Evolutionary conservation across 2,329 filamentous ascomycete species (phyloP), one percentile per base, ranked within the genome.

Genomic region (Xylariaceae sp.): DNA sequence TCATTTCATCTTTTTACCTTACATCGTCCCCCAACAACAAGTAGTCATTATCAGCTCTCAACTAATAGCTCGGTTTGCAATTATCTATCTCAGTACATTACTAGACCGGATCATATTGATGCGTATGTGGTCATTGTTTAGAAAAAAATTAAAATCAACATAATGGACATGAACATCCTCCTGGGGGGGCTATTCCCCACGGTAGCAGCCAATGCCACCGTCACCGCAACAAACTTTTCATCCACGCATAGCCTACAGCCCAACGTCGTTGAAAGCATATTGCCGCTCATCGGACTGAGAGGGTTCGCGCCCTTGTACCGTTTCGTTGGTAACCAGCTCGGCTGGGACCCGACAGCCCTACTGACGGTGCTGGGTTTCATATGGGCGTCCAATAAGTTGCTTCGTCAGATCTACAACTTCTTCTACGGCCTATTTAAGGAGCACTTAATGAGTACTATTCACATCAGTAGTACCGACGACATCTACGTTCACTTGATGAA

Each of bases 401-500:
- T 65, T 45, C 62, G 64, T n/a, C 74, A 76, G 47, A 40, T 74
- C 3, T 75, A 69, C 61, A 30, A 49, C 7, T 62, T 68, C 1
- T 35, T 73, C 0, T 74, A 75, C 39, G 55, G 62, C 9, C 50
- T 80, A 13, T 57, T 81, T 23, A 68, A 69, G n/a, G 66, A 68
- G 6, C 73, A 82, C 58, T 73, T 83, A 49, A 81, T 77, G 68
- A 76, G 78, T 45, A 76, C 73, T 56, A 74, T 87, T 50, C 77
- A 77, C 44, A 73, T 87, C 41, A 75, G 72, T 52, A 79, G 78
- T 54, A 75, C 75, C 36, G 84, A 87, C 61, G 77, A 81, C 48
- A 83, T 86, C 23, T 85, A 84, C 62, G 45, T 66, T 3, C 80
- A 86, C 46, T 62, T 87, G 42, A 83, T 86, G 73, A 76, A 79